Percentiles rank a stretch among this genome's conserved stretches.
Conservation (phyloP, 495 filamentous ascomycete genomes). For the Xylaria bambusicola region DNA sequence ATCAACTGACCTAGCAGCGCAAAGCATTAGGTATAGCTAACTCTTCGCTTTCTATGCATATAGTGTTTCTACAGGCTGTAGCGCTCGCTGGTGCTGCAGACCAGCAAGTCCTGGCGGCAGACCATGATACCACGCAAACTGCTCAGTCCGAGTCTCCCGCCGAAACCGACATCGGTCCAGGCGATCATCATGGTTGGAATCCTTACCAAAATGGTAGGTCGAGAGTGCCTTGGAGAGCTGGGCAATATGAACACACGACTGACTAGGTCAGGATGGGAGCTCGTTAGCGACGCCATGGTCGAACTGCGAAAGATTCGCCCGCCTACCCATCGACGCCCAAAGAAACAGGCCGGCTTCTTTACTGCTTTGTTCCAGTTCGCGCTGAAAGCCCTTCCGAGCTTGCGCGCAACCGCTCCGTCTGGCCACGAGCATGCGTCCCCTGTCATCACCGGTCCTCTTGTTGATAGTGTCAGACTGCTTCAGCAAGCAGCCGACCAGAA, state of each 20-base stretch:
- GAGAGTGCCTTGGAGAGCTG: neutral
- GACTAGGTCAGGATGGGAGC: conserved; percentile 41
- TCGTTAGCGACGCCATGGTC: conserved; percentile 45
- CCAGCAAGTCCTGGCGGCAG: conserved; percentile 37
- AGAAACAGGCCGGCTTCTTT: conserved; percentile 42
- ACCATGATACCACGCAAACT: conserved; percentile 26
- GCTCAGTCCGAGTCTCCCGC: conserved; percentile 33
- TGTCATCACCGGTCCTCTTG: conserved; percentile 41
- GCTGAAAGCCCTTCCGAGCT: conserved; percentile 44
- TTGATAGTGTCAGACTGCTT: conserved; percentile 70
- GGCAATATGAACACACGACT: conserved; percentile 7
- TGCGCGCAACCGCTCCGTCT: conserved; percentile 44
- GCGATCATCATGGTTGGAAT: conserved; percentile 25
- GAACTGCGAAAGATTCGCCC: conserved; percentile 46
- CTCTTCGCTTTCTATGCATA: neutral
- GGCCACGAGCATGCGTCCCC: conserved; percentile 25
- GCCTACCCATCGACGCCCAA: conserved; percentile 36
- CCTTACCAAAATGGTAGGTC: conserved; percentile 36
- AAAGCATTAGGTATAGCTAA: conserved; percentile 4
- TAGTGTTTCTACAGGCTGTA: conserved; percentile 53
- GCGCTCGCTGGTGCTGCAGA: conserved; percentile 36
- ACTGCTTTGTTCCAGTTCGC: conserved; percentile 38
- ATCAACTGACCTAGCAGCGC: neutral
- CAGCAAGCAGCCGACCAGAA: conserved; percentile 72
- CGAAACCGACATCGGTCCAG: conserved; percentile 29